Evolutionary conservation across 2,329 filamentous ascomycete species (phyloP), one percentile per base, ranked within the genome.

Genomic region (Aspergillus melleus): DNA sequence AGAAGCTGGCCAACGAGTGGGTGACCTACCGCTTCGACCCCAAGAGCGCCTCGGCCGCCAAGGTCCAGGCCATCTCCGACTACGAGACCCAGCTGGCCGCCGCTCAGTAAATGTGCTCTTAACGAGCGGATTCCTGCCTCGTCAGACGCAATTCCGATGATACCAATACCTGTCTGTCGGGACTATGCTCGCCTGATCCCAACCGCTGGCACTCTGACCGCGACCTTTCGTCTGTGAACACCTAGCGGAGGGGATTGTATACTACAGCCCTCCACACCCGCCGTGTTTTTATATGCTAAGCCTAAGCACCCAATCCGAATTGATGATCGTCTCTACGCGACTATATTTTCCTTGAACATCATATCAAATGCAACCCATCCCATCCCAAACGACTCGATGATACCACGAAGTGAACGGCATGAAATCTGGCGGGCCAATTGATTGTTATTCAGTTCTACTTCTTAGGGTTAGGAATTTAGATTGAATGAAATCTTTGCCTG

Each of bases 11-110:
- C 0, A 87, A 83, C 73, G 91, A 96, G 80, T 96, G 91, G 91
- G 74, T 96, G 36, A 89, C 86, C n/a, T 93, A 95, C 76, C 81
- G 86, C 60, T 95, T 95, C 77, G 91, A 96, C 75, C 80, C 83
- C 49, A 78, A 77, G 60, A 89, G 87, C 74, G 82, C 83, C 53
- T 88, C 84, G 68, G 86, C 86, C 24, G 84, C 84, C 2, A 88
- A 87, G 74, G 83, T 82, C 39, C 83, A 80, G 67, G 80, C 68
- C 39, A 80, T 80, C 58, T 68, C 66, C 42, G 75, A 80, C 60
- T 79, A 79, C 58, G 78, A 80, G 71, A 67, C 72, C 58, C 66
- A 79, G 68, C 67, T 75, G 19, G 66, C 66, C 47, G 62, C 39
- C 22, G 47, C 54, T 16, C 50, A 56, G 57, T 64, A 56, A 50